These are phyloP conservation scores for Annulohypoxylon bovei DNA, from an alignment of 495 filamentous ascomycete genomes.

Conservation along the genomic window DNA sequence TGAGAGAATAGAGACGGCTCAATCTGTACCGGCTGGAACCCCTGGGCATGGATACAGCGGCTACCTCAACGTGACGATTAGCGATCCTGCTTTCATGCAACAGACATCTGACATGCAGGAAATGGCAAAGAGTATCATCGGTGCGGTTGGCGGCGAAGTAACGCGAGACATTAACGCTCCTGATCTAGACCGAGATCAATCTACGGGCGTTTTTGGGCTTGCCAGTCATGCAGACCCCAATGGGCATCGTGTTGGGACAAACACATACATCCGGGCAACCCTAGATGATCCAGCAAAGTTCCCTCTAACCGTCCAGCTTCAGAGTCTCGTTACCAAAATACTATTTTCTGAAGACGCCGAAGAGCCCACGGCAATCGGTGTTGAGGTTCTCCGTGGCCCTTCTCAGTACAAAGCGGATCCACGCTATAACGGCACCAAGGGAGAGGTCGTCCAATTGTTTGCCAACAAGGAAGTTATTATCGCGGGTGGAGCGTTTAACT, in stretches of 20 bases:
- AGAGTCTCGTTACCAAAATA: constrained; percentile 58
- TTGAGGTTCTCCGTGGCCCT: constrained; percentile 55
- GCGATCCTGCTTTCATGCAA: constrained; percentile 46
- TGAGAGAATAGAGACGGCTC: constrained; percentile 56
- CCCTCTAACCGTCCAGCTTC: constrained; percentile 57
- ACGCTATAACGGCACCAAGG: constrained; percentile 48
- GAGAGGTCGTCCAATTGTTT: constrained; percentile 44
- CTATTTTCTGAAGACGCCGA: constrained; percentile 48
- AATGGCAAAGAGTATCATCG: constrained; percentile 48
- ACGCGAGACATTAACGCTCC: constrained; percentile 54
- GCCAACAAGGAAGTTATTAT: constrained; percentile 65
- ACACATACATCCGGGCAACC: constrained; percentile 57
- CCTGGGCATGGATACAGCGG: constrained; percentile 57
- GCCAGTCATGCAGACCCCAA: constrained; percentile 51
- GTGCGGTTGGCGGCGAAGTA: constrained; percentile 49
- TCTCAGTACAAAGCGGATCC: constrained; percentile 58
- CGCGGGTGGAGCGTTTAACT: constrained; percentile 63
- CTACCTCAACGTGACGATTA: constrained; percentile 53
- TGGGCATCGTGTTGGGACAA: constrained; percentile 54
- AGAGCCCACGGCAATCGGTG: constrained; percentile 54
- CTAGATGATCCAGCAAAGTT: constrained; percentile 56
- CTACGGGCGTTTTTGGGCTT: constrained; percentile 56
- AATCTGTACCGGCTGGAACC: constrained; percentile 51
- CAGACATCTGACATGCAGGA: constrained; percentile 39
- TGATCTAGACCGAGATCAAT: constrained; percentile 50